Evolutionary conservation across 495 filamentous ascomycete species (phyloP), one percentile per base, ranked within the genome.

Genomic region (Thermochaetoides thermophila): DNA sequence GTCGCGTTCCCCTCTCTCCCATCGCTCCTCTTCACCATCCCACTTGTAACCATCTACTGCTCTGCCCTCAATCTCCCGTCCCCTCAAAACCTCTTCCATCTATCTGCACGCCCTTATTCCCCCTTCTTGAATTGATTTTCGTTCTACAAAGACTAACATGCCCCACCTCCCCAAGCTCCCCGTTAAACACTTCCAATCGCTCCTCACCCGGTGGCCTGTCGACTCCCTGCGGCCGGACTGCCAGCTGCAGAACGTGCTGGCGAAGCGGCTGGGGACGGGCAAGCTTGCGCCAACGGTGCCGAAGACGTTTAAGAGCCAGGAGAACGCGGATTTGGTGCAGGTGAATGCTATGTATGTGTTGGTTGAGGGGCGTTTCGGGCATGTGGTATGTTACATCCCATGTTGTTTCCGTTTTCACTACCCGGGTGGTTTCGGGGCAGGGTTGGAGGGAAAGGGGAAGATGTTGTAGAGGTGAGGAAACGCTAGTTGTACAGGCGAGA

Each of bases 181-280:
- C 14, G 34, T 31, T 19, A 35, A 34, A 19, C 40, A 43, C 25
- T 49, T 74, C 63, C 61, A 73, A 35, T 74, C 68, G 57, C 74
- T 78, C 38, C 60, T 91, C 34, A 60, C 66, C 42, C 74, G 71
- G 44, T 93, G 84, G 84, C 85, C 85, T 29, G 62, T 64, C 39
- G 82, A 91, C 50, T 48, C 56, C 26, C 71, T 93, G 34, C 82
- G 85, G 2, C 85, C 85, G 7, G 71, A 76, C 32, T 65, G 77
- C 47, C 76, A 81, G 37, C 71, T 93, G 48, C 78, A 84, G 40
- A 56, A 71, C 38, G 68, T 74, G 33, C 66, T 94, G 26, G 65
- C 68, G 40, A 60, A 64, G 34, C 71, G 77, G 31, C 62, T 84
- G 29, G 60, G 69, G 12, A 45, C 50, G n/a, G 44, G 46, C 33